phyloP scores from a whole-genome alignment of 257 asterid genomes.

The Nemophila menziesii region DNA sequence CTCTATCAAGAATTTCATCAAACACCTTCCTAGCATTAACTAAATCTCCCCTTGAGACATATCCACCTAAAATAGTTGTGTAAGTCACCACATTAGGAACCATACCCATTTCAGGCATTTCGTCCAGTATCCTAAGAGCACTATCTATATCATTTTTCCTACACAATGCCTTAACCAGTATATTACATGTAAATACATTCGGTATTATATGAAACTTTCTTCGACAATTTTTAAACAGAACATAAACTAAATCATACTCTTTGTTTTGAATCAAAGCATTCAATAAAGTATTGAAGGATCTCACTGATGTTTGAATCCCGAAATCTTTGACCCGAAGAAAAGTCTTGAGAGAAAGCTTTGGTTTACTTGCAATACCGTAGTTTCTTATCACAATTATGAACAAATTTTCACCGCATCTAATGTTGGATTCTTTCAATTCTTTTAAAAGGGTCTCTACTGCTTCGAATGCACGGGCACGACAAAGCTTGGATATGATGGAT shows the following conservation, averaged over 20 bases:
- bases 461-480: conserved; percentile 53
- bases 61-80: conserved; percentile 70
- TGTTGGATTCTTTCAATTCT: conserved; percentile 29
- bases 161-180: conserved; percentile 69
- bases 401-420: conserved; percentile 52
- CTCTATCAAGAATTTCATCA: conserved; percentile 54
- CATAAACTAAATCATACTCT: conserved; percentile 61
- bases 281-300: conserved; percentile 62
- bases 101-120: conserved; percentile 86
- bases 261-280: conserved; percentile 76
- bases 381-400: conserved; percentile 54
- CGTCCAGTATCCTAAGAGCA: conserved; percentile 61
- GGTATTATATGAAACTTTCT: conserved; percentile 56
- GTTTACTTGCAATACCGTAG: conserved; percentile 72
- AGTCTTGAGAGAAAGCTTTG: conserved; percentile 49
- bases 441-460: conserved; percentile 41
- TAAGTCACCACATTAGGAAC: conserved; percentile 83
- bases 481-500: conserved; percentile 61
- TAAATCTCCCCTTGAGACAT: conserved; percentile 54
- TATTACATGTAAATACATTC: conserved; percentile 71
- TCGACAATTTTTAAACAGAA: conserved; percentile 56
- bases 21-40: conserved; percentile 52
- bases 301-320: conserved; percentile 53
- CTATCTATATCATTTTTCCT: conserved; percentile 51
- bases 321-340: conserved; percentile 50